phyloP scores from a whole-genome alignment of 2,329 filamentous ascomycete genomes.

The Penicillium expansum region DNA sequence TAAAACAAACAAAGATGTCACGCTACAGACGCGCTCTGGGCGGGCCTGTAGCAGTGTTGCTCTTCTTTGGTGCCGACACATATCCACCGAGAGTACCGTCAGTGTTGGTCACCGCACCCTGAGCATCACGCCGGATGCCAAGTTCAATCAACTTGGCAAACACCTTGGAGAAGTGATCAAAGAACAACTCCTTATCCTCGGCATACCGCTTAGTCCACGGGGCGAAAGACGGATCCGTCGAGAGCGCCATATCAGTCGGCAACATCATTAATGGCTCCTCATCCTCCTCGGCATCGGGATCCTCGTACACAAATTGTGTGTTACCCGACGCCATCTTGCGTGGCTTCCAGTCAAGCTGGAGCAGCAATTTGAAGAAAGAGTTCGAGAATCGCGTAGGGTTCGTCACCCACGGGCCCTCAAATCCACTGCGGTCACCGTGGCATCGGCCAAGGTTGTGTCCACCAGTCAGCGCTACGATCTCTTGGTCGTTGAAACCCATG shows the following conservation, averaged over 20 bases:
- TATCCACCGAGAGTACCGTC: constrained; percentile 60
- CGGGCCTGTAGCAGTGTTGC: constrained; percentile 33
- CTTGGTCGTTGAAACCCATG: constrained; percentile 61
- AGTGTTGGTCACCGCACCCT: constrained; percentile 54
- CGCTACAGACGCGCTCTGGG: constrained; percentile 30
- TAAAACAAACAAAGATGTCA: background rate
- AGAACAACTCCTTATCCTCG: constrained; percentile 61
- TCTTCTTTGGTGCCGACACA: constrained; percentile 58
- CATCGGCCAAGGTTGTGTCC: constrained; percentile 58
- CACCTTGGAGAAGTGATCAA: constrained; percentile 57
- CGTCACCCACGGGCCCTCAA: constrained; percentile 59
- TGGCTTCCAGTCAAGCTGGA: constrained; percentile 54
- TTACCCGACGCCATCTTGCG: constrained; percentile 54
- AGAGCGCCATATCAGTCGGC: constrained; percentile 61
- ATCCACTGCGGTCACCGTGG: constrained; percentile 56
- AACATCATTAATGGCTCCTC: constrained; percentile 64
- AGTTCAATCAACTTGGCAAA: constrained; percentile 62
- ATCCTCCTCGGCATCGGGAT: constrained; percentile 51
- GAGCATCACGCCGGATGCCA: constrained; percentile 56
- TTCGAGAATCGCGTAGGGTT: constrained; percentile 60
- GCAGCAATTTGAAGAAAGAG: constrained; percentile 56
- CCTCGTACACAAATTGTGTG: constrained; percentile 58
- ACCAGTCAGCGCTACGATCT: constrained; percentile 57
- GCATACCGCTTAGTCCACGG: constrained; percentile 60
- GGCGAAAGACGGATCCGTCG: constrained; percentile 53